Evolutionary conservation across 768 basidiomycete species (phyloP).

Genomic region (Psilocybe azurescens): DNA sequence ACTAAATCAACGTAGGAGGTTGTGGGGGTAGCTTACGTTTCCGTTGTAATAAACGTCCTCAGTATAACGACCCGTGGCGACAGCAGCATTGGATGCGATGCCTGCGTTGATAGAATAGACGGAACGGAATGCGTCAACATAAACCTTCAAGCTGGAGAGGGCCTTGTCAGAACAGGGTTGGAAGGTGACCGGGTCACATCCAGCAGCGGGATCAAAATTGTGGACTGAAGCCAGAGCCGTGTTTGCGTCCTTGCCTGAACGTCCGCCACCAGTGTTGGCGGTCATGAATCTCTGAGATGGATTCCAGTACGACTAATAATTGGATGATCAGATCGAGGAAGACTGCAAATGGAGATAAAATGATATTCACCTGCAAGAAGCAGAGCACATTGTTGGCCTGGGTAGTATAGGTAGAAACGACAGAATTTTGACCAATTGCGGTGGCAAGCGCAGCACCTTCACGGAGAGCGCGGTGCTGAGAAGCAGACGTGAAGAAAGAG

Average conservation of each 20-base stretch:
- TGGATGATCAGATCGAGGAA: slow-evolving; percentile 18
- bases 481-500: slow-evolving; percentile 83
- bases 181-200: slow-evolving; percentile 77
- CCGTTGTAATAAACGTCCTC: slow-evolving; percentile 78
- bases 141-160: slow-evolving; percentile 70
- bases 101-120: slow-evolving; percentile 73
- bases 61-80: slow-evolving; percentile 77
- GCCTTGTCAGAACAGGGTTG: slow-evolving; percentile 87
- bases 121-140: slow-evolving; percentile 74
- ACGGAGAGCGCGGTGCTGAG: slow-evolving; percentile 76
- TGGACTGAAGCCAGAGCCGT: slow-evolving; percentile 76
- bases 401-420: slow-evolving; percentile 48
- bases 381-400: slow-evolving; percentile 74
- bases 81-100: slow-evolving; percentile 53
- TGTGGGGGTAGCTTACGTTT: slow-evolving; percentile 53
- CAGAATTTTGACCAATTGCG: slow-evolving; percentile 53
- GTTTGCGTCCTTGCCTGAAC: slow-evolving; percentile 80
- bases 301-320: slow-evolving; percentile 74
- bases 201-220: slow-evolving; percentile 73
- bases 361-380: slow-evolving; percentile 66
- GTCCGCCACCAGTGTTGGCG: slow-evolving; percentile 79
- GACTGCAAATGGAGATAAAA: not conserved
- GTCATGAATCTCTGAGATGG: slow-evolving; percentile 63
- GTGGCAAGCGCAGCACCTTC: slow-evolving; percentile 69
- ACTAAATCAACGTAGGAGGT: not conserved